These are phyloP conservation scores for Hypoxylon subgilvum DNA, from an alignment of 495 filamentous ascomycete species.

Conservation along the genomic window DNA sequence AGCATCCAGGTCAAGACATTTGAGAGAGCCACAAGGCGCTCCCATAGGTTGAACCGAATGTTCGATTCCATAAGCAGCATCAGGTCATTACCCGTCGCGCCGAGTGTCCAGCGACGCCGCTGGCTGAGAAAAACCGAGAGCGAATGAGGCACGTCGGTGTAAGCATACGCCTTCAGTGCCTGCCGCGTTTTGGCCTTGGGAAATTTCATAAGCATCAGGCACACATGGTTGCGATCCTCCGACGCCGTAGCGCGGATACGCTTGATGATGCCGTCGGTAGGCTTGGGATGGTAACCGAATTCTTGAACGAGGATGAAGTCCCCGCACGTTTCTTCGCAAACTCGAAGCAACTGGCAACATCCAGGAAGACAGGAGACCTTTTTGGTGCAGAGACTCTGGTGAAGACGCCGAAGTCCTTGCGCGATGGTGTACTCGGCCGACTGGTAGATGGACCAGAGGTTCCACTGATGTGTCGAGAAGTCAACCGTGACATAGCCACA, in stretches of 20 bases:
- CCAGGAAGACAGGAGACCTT: slow-evolving; percentile 44
- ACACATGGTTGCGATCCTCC: slow-evolving; percentile 42
- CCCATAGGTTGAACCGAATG: slow-evolving; percentile 28
- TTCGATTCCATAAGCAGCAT: slow-evolving; percentile 33
- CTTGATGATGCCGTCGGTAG: slow-evolving; percentile 37
- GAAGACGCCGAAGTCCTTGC: slow-evolving; percentile 40
- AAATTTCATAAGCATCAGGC: slow-evolving; percentile 39
- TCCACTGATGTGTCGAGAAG: slow-evolving; percentile 29
- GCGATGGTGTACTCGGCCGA: slow-evolving; percentile 41
- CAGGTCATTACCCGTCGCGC: slow-evolving; percentile 41
- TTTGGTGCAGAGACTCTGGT: slow-evolving; percentile 39
- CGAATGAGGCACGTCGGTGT: slow-evolving; percentile 38
- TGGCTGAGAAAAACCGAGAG: slow-evolving; percentile 44
- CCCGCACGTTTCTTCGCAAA: slow-evolving; percentile 42
- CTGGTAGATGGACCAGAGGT: slow-evolving; percentile 40
- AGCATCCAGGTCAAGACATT: slow-evolving; percentile 40
- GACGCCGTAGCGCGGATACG: slow-evolving; percentile 41
- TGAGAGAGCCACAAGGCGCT: slow-evolving; percentile 38
- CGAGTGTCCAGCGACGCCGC: slow-evolving; percentile 42
- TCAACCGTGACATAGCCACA: slow-evolving; percentile 43
- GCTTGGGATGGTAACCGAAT: slow-evolving; percentile 41
- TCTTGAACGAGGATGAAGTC: slow-evolving; percentile 40
- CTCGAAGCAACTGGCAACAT: slow-evolving; percentile 41
- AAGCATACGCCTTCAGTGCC: slow-evolving; percentile 40
- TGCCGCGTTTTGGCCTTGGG: slow-evolving; percentile 38